Evolutionary conservation across 2,329 filamentous ascomycete species (phyloP).

Genomic region (Didymella lethalis): DNA sequence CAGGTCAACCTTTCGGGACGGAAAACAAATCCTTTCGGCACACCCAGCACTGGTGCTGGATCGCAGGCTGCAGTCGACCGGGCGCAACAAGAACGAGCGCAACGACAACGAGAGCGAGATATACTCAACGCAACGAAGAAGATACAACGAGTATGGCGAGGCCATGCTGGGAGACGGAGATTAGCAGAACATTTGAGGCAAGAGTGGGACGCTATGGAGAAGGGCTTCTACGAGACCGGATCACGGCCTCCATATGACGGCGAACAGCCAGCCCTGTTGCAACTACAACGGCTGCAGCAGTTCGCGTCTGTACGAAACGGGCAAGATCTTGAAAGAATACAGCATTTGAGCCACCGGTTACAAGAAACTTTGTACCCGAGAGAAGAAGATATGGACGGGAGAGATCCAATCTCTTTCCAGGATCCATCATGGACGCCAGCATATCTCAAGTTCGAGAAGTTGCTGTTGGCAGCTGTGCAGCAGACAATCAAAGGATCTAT

Average conservation of each 20-base stretch:
- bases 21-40: constrained; percentile 78
- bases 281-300: constrained; percentile 54
- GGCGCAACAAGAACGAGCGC: constrained; percentile 84
- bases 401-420: constrained; percentile 11
- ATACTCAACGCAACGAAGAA: constrained; percentile 74
- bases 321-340: constrained; percentile 52
- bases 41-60: constrained; percentile 67
- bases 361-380: constrained; percentile 36
- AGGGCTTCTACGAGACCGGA: constrained; percentile 9
- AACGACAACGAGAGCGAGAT: constrained; percentile 81
- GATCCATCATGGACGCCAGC: constrained; percentile 52
- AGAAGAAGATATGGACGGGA: neutral
- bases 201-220: constrained; percentile 45
- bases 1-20: constrained; percentile 95
- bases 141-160: constrained; percentile 85
- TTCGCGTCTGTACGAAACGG: constrained; percentile 52
- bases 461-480: constrained; percentile 49
- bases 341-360: constrained; percentile 52
- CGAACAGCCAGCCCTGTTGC: constrained; percentile 50
- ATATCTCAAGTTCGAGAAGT: constrained; percentile 53
- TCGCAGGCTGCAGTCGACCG: constrained; percentile 81
- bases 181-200: constrained; percentile 63
- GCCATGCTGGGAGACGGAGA: constrained; percentile 68
- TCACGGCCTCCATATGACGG: constrained; percentile 44
- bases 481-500: constrained; percentile 27